Evolutionary conservation across 2,329 filamentous ascomycete genomes (phyloP), one percentile per base, ranked within the genome.

Genomic region (Didymella glomerata): DNA sequence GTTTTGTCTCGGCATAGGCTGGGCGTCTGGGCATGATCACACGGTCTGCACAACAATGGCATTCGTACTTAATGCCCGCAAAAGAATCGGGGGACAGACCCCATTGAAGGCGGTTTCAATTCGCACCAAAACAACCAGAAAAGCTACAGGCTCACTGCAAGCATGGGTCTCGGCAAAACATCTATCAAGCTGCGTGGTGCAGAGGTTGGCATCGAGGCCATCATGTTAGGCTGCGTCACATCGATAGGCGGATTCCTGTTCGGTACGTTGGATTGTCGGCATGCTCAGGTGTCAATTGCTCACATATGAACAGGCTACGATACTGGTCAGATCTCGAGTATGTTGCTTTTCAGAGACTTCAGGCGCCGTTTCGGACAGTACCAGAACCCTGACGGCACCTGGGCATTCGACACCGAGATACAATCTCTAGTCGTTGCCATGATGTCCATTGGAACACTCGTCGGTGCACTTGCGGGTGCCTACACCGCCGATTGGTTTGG

Each of bases 251-350:
- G 41, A 27, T 44, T 44, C 11, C 14, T 44, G 22, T 44, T 44
- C 41, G 41, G 85, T 47, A 36, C 53, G 53, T 52, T 40, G 10
- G 20, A n/a, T 30, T 52, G 11, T 4, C 22, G 13, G 24, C 14
- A 27, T 44, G 24, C 22, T 44, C 41, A 24, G 16, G 10, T 24
- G 38, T 24, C 18, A 41, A 20, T 4, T 45, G 10, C 42, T 55
- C n/a, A 55, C 18, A 11, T 24, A 81, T 88, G 61, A 88, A 87
- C 14, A 71, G 86, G 86, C 47, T 88, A 87, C 65, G 86, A 88
- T 64, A 88, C 72, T 62, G 72, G 72, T 42, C 73, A 76, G 68
- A 76, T 76, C 28, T 72, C 70, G 42, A 73, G 75, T 56, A 77
- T 80, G 69, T 72, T 79, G 50, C 63, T 77, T 22, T 79, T 78